Evolutionary conservation across 2,329 filamentous ascomycete species (phyloP), one percentile per base, ranked within the genome.

Genomic region (Aquanectria penicillioides): DNA sequence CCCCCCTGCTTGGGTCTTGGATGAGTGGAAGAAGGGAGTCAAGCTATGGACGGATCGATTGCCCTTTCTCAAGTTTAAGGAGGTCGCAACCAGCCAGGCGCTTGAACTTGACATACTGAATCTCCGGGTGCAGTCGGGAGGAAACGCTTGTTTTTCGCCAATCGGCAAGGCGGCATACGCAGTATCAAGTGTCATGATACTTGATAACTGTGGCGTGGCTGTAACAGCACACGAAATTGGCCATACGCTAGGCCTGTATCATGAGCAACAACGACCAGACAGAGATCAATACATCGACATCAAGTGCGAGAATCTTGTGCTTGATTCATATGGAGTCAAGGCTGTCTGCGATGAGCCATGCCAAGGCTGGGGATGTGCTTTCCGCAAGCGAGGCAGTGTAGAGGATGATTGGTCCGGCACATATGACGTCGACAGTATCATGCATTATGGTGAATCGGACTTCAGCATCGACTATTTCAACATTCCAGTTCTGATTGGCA

Each of bases 381-480:
- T 50, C 17, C 15, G 23, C 18, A 20, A 33, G 25, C 22, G 28
- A 3, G 25, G 22, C 15, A 17, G n/a, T 13, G 6, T 18, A 6
- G 47, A 28, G 13, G 34, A n/a, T 9, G 31, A 50, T 18, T 40
- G 23, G 28, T 33, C 29, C 9, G 47, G 47, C 15, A 33, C 34
- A 10, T 50, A 50, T 12, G 47, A 50, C 17, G 31, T 34, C 25
- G 25, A 37, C 13, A 36, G 28, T 25, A 50, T 50, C 34, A 50
- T 50, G 47, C 47, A 50, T 34, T 50, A 50, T 8, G 31, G 34
- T 22, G 47, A 50, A 9, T 31, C 33, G 9, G 34, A 28, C 25
- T 37, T 38, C 10, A 34, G 33, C 25, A 20, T n/a, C 22, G 47
- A 50, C 47, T 50, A 17, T 22, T 38, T 6, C 15, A 28, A 37